These are phyloP conservation scores for Kluyveromyces sp. DNA, from an alignment of 1,139 yeast species.

Conservation along the genomic window DNA sequence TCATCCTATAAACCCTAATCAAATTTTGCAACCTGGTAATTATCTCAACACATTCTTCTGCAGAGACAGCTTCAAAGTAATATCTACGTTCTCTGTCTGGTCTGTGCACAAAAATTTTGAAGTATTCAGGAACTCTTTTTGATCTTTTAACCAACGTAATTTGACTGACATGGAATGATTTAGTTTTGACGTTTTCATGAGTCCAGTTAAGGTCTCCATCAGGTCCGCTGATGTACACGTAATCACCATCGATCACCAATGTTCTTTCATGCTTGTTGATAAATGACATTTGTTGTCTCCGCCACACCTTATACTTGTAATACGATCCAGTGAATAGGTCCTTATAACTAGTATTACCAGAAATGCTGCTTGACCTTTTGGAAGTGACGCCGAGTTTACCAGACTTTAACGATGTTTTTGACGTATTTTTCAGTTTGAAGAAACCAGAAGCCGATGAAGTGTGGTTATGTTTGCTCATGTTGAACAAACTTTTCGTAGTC, in stretches of 20 bases:
- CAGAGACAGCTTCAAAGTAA: conserved; percentile 70
- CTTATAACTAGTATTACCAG: conserved; percentile 19
- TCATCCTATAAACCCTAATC: conserved; percentile 42
- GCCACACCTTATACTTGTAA: conserved; percentile 69
- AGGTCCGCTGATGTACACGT: conserved; percentile 81
- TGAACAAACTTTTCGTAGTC: not conserved
- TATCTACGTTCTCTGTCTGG: conserved; percentile 65
- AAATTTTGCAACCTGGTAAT: conserved; percentile 56
- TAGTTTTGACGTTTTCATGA: conserved; percentile 69
- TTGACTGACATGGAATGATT: conserved; percentile 81
- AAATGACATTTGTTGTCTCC: conserved; percentile 80
- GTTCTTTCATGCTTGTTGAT: conserved; percentile 70
- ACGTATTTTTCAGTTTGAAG: conserved; percentile 26
- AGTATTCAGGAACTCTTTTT: conserved; percentile 66
- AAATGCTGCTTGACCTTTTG: conserved; percentile 3
- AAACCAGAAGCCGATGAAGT: conserved; percentile 10
- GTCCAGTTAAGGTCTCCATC: conserved; percentile 61
- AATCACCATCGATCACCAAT: conserved; percentile 87
- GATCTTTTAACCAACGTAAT: conserved; percentile 71
- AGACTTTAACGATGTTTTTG: conserved; percentile 21
- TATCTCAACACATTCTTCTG: conserved; percentile 63
- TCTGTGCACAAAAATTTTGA: conserved; percentile 75
- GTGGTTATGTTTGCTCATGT: not conserved
- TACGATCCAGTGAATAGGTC: conserved; percentile 32
- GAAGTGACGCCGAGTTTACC: conserved; percentile 1